phyloP scores from a whole-genome alignment of 768 basidiomycete genomes.

The Agaricus bisporus region DNA sequence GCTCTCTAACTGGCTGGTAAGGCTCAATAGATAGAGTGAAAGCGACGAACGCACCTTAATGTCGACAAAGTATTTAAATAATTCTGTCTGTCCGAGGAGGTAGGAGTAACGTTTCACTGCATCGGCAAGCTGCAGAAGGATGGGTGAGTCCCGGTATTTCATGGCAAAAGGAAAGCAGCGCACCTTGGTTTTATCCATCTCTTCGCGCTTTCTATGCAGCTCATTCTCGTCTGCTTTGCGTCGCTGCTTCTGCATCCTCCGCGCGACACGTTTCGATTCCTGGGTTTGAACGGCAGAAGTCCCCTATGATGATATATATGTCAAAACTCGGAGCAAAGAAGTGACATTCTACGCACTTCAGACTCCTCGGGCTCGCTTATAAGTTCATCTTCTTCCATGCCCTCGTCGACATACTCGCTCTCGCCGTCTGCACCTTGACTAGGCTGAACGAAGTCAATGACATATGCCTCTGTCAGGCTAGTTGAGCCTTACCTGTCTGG shows the following conservation, averaged over 20 bases:
- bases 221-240: conserved; percentile 68
- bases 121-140: conserved; percentile 63
- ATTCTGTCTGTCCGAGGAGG: conserved; percentile 94
- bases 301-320: conserved; percentile 9
- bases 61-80: conserved; percentile 98
- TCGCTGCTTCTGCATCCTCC: conserved; percentile 35
- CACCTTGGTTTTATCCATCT: conserved; percentile 88
- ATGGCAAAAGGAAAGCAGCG: conserved; percentile 1
- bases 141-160: neutral
- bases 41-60: conserved; percentile 60
- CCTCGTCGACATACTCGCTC: conserved; percentile 63
- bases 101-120: conserved; percentile 97
- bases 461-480: neutral
- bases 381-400: conserved; percentile 56
- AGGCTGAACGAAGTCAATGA: conserved; percentile 23
- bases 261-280: conserved; percentile 26
- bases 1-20: conserved; percentile 45
- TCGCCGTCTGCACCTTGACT: conserved; percentile 73
- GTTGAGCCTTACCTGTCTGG: conserved; percentile 59
- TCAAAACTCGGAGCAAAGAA: neutral
- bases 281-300: conserved; percentile 21
- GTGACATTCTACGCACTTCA: conserved; percentile 20
- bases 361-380: conserved; percentile 46
- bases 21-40: neutral
- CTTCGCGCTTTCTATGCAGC: conserved; percentile 64